phyloP scores from a whole-genome alignment of 345 rosid genomes.

The Salix udensis region DNA sequence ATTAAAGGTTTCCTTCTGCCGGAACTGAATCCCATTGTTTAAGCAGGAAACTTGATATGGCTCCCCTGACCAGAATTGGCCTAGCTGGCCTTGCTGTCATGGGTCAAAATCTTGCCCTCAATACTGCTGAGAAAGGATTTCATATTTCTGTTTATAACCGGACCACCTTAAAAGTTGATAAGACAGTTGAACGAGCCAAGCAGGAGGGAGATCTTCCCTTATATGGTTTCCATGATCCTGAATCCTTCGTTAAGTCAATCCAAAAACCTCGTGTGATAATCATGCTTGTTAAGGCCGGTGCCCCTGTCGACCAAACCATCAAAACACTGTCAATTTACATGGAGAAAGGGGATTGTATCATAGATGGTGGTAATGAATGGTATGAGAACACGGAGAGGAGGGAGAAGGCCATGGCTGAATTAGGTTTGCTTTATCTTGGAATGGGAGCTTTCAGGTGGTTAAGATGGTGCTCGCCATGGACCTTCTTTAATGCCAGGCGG shows the following conservation, averaged over 20 bases:
- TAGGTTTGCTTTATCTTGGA: constrained; percentile 16
- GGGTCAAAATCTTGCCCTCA: constrained; percentile 27
- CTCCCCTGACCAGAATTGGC: constrained; percentile 9
- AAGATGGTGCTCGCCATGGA: constrained; percentile 19
- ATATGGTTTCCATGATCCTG: constrained; percentile 20
- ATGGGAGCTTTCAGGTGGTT: constrained; percentile 22
- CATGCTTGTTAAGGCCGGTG: constrained; percentile 21
- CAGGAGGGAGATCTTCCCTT: constrained; percentile 21
- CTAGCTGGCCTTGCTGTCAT: constrained; percentile 20
- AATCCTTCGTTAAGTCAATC: constrained; percentile 19
- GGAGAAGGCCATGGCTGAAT: constrained; percentile 7
- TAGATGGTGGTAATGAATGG: constrained; percentile 22
- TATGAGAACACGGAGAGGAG: constrained; percentile 22
- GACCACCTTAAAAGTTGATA: constrained; percentile 19
- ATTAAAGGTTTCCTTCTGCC: not conserved
- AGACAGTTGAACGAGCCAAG: constrained; percentile 18
- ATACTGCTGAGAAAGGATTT: constrained; percentile 22
- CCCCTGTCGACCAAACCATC: constrained; percentile 20
- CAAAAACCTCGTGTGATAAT: constrained; percentile 19
- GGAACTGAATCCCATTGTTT: not conserved
- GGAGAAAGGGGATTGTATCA: constrained; percentile 21
- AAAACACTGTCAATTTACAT: constrained; percentile 12
- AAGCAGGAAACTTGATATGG: constrained; percentile 7
- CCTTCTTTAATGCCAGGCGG: constrained; percentile 18
- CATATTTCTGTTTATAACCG: constrained; percentile 18